Percentiles rank a stretch among this genome's conserved stretches.
Evolutionary conservation across 140 eudicot genomes (phyloP).

Genomic region (Oenanthe javanica): DNA sequence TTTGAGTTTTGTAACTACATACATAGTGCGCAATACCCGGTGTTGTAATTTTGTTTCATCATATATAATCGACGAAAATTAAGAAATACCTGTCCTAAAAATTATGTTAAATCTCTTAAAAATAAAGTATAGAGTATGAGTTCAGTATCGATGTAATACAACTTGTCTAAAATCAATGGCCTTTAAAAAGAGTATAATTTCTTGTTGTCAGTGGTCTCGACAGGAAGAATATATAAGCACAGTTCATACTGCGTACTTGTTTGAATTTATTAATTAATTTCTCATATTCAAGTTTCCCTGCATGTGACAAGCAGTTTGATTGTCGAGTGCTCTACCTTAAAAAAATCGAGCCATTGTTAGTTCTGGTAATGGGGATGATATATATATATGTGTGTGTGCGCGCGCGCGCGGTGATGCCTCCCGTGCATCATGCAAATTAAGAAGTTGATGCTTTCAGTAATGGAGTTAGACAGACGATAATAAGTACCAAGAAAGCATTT

Average conservation of each 20-base stretch:
- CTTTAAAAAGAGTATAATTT: neutral
- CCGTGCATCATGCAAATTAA: too few species aligned
- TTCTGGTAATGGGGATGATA: neutral
- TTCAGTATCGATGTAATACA: neutral
- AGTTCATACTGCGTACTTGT: neutral
- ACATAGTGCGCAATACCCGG: neutral
- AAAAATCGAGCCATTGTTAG: neutral
- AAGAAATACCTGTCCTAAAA: too few species aligned
- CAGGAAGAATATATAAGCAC: neutral
- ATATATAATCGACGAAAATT: neutral
- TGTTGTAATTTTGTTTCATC: too few species aligned
- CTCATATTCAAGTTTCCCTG: neutral
- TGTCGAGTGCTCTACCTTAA: neutral
- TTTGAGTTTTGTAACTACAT: too few species aligned
- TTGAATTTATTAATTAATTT: neutral
- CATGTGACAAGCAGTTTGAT: neutral
- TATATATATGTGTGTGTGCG: too few species aligned
- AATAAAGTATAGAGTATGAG: too few species aligned
- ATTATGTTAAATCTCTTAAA: too few species aligned
- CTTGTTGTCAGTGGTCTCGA: neutral
- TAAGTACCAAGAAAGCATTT: too few species aligned
- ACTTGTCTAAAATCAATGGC: neutral
- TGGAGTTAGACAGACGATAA: too few species aligned
- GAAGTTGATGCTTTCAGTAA: too few species aligned
- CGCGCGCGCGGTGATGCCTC: too few species aligned